Conservation (phyloP, 805 yeast genomes). For the Yamadazyma sp. region DNA sequence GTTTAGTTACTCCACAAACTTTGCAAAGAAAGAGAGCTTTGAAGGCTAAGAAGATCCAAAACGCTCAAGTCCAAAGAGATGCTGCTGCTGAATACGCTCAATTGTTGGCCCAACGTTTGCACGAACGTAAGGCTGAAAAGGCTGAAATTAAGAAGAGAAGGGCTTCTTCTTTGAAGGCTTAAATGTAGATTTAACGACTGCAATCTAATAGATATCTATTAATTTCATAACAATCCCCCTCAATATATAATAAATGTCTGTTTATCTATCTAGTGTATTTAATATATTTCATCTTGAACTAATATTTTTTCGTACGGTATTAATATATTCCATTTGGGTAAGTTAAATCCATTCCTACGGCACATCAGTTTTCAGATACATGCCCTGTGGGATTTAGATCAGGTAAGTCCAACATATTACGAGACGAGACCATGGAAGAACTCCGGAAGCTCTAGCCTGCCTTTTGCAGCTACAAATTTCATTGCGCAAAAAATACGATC, state of each 20-base stretch:
- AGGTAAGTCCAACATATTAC: too few species aligned
- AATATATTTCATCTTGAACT: slow-evolving; percentile 2
- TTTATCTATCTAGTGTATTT: slow-evolving; percentile 1
- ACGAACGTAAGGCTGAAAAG: slow-evolving; percentile 97
- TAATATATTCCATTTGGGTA: too few species aligned
- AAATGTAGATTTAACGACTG: slow-evolving; percentile 23
- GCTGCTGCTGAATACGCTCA: slow-evolving; percentile 99
- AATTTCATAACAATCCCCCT: slow-evolving; percentile 1
- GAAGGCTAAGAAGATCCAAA: slow-evolving; percentile 88
- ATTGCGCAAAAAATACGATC: too few species aligned
- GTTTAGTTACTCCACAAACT: slow-evolving; percentile 98
- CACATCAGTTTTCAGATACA: too few species aligned
- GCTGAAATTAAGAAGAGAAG: slow-evolving; percentile 99
- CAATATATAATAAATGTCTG: slow-evolving; percentile 1
- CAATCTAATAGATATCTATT: slow-evolving; percentile 9
- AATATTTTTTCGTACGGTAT: too few species aligned
- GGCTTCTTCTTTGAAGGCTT: slow-evolving; percentile 97
- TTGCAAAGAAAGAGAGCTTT: slow-evolving; percentile 99
- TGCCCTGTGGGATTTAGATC: too few species aligned
- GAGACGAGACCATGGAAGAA: too few species aligned
- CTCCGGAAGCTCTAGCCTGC: too few species aligned
- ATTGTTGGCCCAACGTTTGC: slow-evolving; percentile 95
- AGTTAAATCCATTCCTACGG: too few species aligned
- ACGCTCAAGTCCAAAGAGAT: slow-evolving; percentile 99
- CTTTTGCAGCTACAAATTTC: too few species aligned